A percentile compares a stretch with the other conserved stretches of the same genome.
Conservation (phyloP, 129 eudicot species). For the Sambucus nigra region DNA sequence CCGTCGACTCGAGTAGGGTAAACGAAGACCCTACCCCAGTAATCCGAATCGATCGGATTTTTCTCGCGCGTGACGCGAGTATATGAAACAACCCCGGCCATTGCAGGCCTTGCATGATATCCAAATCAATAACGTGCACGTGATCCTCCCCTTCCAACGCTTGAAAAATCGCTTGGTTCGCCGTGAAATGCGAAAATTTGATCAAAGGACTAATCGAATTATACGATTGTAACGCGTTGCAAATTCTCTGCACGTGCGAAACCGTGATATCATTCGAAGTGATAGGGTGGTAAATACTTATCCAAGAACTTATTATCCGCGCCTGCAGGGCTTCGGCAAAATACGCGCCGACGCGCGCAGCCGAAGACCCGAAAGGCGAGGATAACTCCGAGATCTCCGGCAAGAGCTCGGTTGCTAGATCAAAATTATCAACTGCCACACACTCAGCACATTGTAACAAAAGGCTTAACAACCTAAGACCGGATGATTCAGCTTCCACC, state of each 20-base stretch:
- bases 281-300: slow-evolving; percentile 53
- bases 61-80: slow-evolving; percentile 55
- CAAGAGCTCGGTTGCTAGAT: slow-evolving; percentile 46
- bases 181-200: slow-evolving; percentile 84
- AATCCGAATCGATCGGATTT: slow-evolving; percentile 40
- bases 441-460: slow-evolving; percentile 84
- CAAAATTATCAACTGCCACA: slow-evolving; percentile 61
- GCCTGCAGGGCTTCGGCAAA: slow-evolving; percentile 75
- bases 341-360: slow-evolving; percentile 80
- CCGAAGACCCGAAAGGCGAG: slow-evolving; percentile 89
- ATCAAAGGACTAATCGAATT: slow-evolving; percentile 64
- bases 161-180: slow-evolving; percentile 74
- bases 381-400: slow-evolving; percentile 66
- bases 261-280: slow-evolving; percentile 18
- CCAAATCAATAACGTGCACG: slow-evolving; percentile 84
- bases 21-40: slow-evolving; percentile 73
- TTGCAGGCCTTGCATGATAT: slow-evolving; percentile 92
- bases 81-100: slow-evolving; percentile 93
- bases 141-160: slow-evolving; percentile 63
- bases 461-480: slow-evolving; percentile 52
- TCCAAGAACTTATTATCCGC: slow-evolving; percentile 47
- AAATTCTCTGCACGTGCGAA: slow-evolving; percentile 38
- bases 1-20: slow-evolving; percentile 59
- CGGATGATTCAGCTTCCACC: slow-evolving; percentile 45
- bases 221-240: slow-evolving; percentile 56